Conservation (phyloP, 805 yeast genomes). For the Candida wancherniae region DNA sequence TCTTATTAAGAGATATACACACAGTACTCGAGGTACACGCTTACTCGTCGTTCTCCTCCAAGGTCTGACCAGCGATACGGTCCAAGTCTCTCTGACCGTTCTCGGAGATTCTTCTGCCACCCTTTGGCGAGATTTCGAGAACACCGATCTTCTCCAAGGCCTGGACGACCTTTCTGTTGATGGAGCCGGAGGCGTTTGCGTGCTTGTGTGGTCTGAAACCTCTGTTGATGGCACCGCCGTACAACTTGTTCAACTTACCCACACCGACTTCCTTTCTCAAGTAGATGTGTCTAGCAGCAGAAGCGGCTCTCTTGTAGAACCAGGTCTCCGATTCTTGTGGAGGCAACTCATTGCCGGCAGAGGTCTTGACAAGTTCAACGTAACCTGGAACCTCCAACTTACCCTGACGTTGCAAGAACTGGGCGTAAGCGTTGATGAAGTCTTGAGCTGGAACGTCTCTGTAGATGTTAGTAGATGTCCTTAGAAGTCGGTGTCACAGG, state of each 20-base stretch:
- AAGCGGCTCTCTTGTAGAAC: constrained; percentile 99
- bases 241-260: constrained; percentile 96
- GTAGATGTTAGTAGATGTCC: constrained; percentile 34
- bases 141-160: constrained; percentile 98
- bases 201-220: constrained; percentile 98
- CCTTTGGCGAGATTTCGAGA: constrained; percentile 92
- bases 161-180: constrained; percentile 98
- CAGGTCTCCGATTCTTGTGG: constrained; percentile 99
- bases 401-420: constrained; percentile 99
- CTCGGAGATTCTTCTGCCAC: constrained; percentile 99
- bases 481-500: too few relatives aligned
- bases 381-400: constrained; percentile 99
- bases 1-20: constrained; percentile 17
- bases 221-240: constrained; percentile 99
- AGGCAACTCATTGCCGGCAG: constrained; percentile 98
- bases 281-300: constrained; percentile 99
- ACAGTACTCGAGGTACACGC: constrained; percentile 12
- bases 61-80: constrained; percentile 99
- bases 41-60: constrained; percentile 73
- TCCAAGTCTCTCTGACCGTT: constrained; percentile 99
- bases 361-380: constrained; percentile 99
- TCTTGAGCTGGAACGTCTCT: constrained; percentile 99
- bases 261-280: constrained; percentile 99
- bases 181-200: constrained; percentile 98
- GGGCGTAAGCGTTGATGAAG: constrained; percentile 98